A percentile compares a stretch with the other conserved stretches of the same genome.
These are phyloP conservation scores for Dictyostelium purpureum DNA, from an alignment of 78 protist genomes.

Conservation along the genomic window DNA sequence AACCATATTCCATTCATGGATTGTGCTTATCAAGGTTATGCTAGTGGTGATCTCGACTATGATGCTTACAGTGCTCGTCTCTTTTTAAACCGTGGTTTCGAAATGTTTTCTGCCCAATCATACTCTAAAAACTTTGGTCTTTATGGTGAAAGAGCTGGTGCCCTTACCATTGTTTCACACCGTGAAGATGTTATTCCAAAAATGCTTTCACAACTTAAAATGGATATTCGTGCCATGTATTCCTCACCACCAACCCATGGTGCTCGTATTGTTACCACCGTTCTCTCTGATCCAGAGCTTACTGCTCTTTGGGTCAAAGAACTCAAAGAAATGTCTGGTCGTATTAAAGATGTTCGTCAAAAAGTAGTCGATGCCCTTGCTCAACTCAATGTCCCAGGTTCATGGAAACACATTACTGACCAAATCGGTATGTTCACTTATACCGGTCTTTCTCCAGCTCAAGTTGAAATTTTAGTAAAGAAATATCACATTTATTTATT, in stretches of 20 bases:
- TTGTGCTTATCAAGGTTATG: constrained; percentile 99
- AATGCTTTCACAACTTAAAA: constrained; percentile 90
- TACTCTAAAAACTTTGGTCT: constrained; percentile 99
- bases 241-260: constrained; percentile 98
- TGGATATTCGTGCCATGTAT: constrained; percentile 93
- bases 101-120: constrained; percentile 84
- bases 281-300: constrained; percentile 82
- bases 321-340: constrained; percentile 85
- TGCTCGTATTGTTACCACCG: constrained; percentile 91
- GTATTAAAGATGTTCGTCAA: constrained; percentile 88
- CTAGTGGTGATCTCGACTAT: constrained; percentile 93
- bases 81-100: constrained; percentile 53
- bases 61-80: constrained; percentile 94
- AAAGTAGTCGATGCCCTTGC: constrained; percentile 80
- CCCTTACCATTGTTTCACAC: constrained; percentile 44
- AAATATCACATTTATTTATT: constrained; percentile 90
- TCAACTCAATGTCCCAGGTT: constrained; percentile 81
- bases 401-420: constrained; percentile 91
- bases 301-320: constrained; percentile 81
- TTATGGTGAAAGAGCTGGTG: constrained; percentile 94
- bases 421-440: constrained; percentile 98
- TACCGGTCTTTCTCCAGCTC: constrained; percentile 90
- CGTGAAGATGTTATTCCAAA: constrained; percentile 22
- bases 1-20: constrained; percentile 92
- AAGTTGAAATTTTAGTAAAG: constrained; percentile 71